Conservation (phyloP, 768 basidiomycete species). For the Dictyophora rubrovolvata region DNA sequence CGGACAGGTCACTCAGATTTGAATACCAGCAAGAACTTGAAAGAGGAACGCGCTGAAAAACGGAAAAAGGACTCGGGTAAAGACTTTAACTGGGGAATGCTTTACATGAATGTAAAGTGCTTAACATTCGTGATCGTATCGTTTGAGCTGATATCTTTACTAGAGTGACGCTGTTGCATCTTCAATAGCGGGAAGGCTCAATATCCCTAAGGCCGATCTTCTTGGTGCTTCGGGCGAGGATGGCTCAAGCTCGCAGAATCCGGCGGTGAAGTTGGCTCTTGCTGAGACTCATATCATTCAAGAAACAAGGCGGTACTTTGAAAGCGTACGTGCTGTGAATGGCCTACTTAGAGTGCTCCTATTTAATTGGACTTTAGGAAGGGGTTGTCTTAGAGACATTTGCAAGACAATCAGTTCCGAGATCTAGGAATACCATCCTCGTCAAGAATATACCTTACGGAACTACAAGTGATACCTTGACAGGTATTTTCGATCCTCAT, state of each 20-base stretch:
- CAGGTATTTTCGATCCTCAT: slow-evolving; percentile 66
- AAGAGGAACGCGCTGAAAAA: slow-evolving; percentile 47
- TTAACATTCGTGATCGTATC: slow-evolving; percentile 4
- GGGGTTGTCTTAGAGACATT: slow-evolving; percentile 25
- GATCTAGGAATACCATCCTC: slow-evolving; percentile 73
- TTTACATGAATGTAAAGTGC: slow-evolving; percentile 86
- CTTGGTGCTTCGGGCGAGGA: slow-evolving; percentile 71
- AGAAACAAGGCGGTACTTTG: slow-evolving; percentile 87
- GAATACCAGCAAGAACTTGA: slow-evolving; percentile 35
- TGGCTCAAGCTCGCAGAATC: slow-evolving; percentile 21
- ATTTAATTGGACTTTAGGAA: slow-evolving; percentile 12
- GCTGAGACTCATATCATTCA: slow-evolving; percentile 95
- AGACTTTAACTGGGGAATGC: slow-evolving; percentile 86
- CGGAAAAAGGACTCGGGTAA: slow-evolving; percentile 60
- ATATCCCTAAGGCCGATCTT: slow-evolving; percentile 77
- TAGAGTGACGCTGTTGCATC: slow-evolving; percentile 91
- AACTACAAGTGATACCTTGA: slow-evolving; percentile 65
- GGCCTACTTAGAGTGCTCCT: slow-evolving; percentile 28
- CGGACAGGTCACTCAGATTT: slow-evolving; percentile 30
- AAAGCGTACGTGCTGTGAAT: slow-evolving; percentile 60
- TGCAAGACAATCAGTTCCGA: slow-evolving; percentile 22
- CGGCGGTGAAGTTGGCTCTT: slow-evolving; percentile 89
- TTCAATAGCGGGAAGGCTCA: slow-evolving; percentile 83
- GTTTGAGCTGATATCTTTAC: slow-evolving; percentile 7
- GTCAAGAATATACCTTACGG: slow-evolving; percentile 97